These are phyloP conservation scores for Diaporthe sp. DNA, from an alignment of 2,329 filamentous ascomycete species.

Conservation along the genomic window DNA sequence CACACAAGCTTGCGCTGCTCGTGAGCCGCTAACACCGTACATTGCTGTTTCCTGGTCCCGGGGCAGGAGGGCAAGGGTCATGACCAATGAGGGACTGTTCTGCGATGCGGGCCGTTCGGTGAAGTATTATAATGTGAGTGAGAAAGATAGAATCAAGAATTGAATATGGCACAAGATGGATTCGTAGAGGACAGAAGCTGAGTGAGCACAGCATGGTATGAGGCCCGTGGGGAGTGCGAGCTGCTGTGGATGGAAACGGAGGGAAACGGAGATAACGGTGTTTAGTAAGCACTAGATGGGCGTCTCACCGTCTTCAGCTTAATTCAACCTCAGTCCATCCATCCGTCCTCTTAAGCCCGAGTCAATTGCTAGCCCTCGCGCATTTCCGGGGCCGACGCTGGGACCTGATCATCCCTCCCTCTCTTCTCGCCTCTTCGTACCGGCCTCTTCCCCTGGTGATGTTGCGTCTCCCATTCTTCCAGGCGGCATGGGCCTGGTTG, in stretches of 20 bases:
- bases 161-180: background rate
- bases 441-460: background rate
- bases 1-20: conserved; percentile 45
- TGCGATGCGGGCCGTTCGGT: background rate
- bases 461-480: background rate
- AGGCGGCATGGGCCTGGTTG: conserved; percentile 3
- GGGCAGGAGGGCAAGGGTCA: conserved; percentile 31
- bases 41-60: conserved; percentile 15
- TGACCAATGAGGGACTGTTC: background rate
- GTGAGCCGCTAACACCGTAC: conserved; percentile 36
- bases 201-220: conserved; percentile 1
- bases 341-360: background rate
- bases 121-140: no score
- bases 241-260: background rate
- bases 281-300: background rate
- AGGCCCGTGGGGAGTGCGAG: background rate
- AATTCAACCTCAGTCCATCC: background rate
- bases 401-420: no score
- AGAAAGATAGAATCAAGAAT: background rate
- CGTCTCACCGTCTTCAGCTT: background rate
- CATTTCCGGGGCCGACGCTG: background rate
- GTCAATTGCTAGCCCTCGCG: background rate
- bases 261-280: conserved; percentile 15
- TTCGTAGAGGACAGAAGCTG: background rate
- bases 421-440: background rate